A percentile compares a stretch with the other conserved stretches of the same genome.
phyloP scores from a whole-genome alignment of 2,329 filamentous ascomycete species.

The Aspergillus quadricinctus region DNA sequence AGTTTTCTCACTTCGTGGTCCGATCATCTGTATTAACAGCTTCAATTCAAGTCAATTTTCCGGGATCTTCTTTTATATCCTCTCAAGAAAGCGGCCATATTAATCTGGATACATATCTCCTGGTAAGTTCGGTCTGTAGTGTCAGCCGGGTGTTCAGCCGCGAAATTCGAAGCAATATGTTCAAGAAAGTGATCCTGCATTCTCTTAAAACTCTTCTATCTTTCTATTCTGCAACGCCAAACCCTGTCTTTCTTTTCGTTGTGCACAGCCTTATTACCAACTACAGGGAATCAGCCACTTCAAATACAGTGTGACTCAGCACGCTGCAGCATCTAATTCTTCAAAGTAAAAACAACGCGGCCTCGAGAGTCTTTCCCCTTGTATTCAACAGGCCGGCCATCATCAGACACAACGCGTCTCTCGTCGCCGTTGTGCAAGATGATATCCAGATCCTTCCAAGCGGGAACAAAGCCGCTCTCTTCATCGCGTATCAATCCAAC shows the following conservation, averaged over 20 bases:
- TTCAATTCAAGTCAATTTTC: neutral
- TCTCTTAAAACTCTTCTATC: neutral
- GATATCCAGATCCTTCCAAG: slow-evolving; percentile 48
- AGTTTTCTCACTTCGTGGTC: slow-evolving; percentile 14
- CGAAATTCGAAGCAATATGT: neutral
- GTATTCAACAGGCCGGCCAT: slow-evolving; percentile 25
- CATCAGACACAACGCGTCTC: slow-evolving; percentile 35
- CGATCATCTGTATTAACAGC: slow-evolving; percentile 18
- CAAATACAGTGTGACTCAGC: neutral
- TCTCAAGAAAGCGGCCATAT: neutral
- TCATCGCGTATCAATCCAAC: slow-evolving; percentile 41
- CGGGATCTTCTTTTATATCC: neutral
- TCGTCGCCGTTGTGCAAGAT: slow-evolving; percentile 50
- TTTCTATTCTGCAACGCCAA: neutral
- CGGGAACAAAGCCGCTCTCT: slow-evolving; percentile 42
- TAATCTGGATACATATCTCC: neutral
- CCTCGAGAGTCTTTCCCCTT: slow-evolving; percentile 26
- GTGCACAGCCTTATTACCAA: neutral
- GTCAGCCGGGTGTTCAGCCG: neutral
- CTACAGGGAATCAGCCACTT: neutral
- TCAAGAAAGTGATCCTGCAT: neutral
- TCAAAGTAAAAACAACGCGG: slow-evolving; percentile 28
- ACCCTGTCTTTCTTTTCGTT: neutral
- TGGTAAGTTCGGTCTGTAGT: neutral
- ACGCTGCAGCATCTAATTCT: slow-evolving; percentile 9